Percentiles rank a stretch among this genome's conserved stretches.
Conservation (phyloP, 495 filamentous ascomycete genomes). For the Cairneyella variabilis region DNA sequence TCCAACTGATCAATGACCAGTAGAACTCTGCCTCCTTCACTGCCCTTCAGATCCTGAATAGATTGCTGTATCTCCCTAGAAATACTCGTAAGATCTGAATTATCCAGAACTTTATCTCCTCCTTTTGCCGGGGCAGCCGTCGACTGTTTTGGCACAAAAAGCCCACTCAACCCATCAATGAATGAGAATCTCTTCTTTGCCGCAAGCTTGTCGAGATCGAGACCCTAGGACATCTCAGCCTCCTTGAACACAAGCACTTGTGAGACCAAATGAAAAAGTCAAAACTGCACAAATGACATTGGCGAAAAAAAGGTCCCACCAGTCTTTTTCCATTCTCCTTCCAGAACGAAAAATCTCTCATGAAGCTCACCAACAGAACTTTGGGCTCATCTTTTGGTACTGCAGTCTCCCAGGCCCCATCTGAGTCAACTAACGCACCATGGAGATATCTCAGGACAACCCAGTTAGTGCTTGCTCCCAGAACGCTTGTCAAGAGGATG, state of each 20-base stretch:
- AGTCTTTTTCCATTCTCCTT: constrained; percentile 55
- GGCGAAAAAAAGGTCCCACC: constrained; percentile 34
- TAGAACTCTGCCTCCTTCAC: constrained; percentile 31
- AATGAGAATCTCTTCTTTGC: constrained; percentile 59
- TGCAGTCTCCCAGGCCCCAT: constrained; percentile 3
- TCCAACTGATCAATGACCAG: constrained; percentile 56
- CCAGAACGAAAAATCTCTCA: constrained; percentile 77
- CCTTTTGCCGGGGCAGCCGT: constrained; percentile 21
- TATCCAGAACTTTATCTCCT: constrained; percentile 8
- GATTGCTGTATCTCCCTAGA: constrained; percentile 27
- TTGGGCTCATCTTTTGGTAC: constrained; percentile 22
- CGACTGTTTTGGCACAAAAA: constrained; percentile 40
- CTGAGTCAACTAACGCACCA: constrained; percentile 39
- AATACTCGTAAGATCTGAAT: constrained; percentile 21
- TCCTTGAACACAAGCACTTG: too few relatives aligned
- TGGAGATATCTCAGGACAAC: constrained; percentile 62
- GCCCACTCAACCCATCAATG: constrained; percentile 64
- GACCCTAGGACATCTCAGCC: too few relatives aligned
- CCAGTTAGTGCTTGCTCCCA: constrained; percentile 73
- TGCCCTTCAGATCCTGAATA: constrained; percentile 27
- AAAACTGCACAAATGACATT: constrained; percentile 7
- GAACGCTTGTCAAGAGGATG: constrained; percentile 66
- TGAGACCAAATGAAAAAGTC: constrained; percentile 5
- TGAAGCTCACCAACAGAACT: constrained; percentile 78
- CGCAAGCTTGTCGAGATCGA: constrained; percentile 63